These are phyloP conservation scores for Aspergillus homomorphus DNA, from an alignment of 495 filamentous ascomycete species.

Conservation along the genomic window DNA sequence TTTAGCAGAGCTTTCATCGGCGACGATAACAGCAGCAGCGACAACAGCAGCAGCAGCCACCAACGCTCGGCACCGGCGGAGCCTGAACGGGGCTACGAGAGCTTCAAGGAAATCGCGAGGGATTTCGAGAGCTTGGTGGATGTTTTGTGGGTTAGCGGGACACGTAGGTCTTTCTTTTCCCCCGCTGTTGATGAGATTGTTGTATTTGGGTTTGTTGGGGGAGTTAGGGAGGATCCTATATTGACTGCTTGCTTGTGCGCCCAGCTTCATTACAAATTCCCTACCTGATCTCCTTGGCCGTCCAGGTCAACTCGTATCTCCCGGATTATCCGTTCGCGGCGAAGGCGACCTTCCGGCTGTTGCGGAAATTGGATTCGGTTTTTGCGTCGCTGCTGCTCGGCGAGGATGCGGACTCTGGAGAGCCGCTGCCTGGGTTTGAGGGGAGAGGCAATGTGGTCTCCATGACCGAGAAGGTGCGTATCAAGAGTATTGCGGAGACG, in stretches of 20 bases:
- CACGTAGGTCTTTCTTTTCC: slow-evolving; percentile 55
- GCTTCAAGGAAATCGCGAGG: slow-evolving; percentile 61
- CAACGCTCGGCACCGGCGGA: slow-evolving; percentile 18
- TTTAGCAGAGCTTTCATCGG: slow-evolving; percentile 53
- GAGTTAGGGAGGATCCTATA: background rate
- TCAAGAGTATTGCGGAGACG: slow-evolving; percentile 70
- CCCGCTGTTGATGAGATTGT: slow-evolving; percentile 1
- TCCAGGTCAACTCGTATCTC: slow-evolving; percentile 63
- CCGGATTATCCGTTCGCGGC: slow-evolving; percentile 65
- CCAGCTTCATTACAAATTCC: slow-evolving; percentile 79
- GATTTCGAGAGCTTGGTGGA: slow-evolving; percentile 72
- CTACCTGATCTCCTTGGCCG: slow-evolving; percentile 73
- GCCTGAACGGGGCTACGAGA: slow-evolving; percentile 63
- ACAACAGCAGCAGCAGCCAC: background rate
- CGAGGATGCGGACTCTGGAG: slow-evolving; percentile 60
- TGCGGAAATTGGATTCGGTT: slow-evolving; percentile 74
- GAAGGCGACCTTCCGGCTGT: slow-evolving; percentile 57
- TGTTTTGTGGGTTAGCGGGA: slow-evolving; percentile 78
- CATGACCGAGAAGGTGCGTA: slow-evolving; percentile 75
- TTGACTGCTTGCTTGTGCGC: background rate
- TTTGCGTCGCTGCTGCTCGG: slow-evolving; percentile 71
- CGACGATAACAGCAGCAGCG: slow-evolving; percentile 12
- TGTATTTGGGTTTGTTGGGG: background rate
- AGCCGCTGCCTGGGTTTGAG: slow-evolving; percentile 64
- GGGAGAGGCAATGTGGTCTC: slow-evolving; percentile 44